Conservation (phyloP, 78 protist species). For the Chrysochromulina tobinii region DNA sequence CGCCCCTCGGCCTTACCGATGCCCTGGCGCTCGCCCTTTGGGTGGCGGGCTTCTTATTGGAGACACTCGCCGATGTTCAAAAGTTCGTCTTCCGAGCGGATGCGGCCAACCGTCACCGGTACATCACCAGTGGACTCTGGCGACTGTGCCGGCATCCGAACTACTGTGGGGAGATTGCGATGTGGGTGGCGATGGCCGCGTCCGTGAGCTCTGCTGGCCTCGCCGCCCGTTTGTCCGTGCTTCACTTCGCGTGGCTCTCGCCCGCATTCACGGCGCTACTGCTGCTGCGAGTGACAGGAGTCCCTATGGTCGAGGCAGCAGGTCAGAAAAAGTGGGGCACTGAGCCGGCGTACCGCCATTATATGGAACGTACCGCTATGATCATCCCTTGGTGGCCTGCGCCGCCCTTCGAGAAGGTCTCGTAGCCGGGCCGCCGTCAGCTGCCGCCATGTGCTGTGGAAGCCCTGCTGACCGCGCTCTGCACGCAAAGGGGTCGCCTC, state of each 20-base stretch:
- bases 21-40: not conserved
- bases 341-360: not conserved
- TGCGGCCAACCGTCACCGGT: not conserved
- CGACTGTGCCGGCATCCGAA: not conserved
- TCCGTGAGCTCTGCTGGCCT: not conserved
- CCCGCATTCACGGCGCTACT: not conserved
- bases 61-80: not conserved
- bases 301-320: not conserved
- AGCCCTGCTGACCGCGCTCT: too few relatives aligned
- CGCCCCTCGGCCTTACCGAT: not conserved
- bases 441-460: too few relatives aligned
- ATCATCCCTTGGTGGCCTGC: too few relatives aligned
- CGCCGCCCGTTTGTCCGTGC: not conserved
- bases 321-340: not conserved
- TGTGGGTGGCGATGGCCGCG: not conserved
- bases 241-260: not conserved
- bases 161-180: not conserved
- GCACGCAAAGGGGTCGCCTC: too few relatives aligned
- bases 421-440: too few relatives aligned
- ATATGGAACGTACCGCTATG: not conserved
- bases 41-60: not conserved
- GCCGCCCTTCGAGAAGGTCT: too few relatives aligned
- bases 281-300: not conserved
- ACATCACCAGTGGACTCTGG: not conserved
- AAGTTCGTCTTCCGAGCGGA: not conserved